Evolutionary conservation across 1,284 basidiomycete species (phyloP).

Genomic region (Trichosporon sp.): DNA sequence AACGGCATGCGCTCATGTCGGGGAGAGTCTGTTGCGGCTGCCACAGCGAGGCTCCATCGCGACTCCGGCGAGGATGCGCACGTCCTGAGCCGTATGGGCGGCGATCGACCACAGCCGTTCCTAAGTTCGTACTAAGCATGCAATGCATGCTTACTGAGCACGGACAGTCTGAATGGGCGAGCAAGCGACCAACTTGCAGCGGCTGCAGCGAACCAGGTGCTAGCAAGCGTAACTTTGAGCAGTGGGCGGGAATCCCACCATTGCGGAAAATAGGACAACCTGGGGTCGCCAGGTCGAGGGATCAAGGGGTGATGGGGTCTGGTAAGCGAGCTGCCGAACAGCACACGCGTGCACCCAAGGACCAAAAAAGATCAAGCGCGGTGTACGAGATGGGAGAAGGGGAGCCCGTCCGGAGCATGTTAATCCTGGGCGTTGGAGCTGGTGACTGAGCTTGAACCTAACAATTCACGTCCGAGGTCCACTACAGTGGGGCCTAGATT

Average conservation of each 20-base stretch:
- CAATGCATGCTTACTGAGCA: slow-evolving; percentile 1
- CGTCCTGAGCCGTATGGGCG: not conserved
- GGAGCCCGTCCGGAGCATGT: not conserved
- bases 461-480: not conserved
- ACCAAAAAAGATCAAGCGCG: slow-evolving; percentile 3
- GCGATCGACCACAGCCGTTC: not conserved
- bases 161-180: not conserved
- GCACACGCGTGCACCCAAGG: not conserved
- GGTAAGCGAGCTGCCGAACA: not conserved
- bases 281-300: not conserved
- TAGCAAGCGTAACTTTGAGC: not conserved
- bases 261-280: not conserved
- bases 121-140: not conserved
- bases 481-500: slow-evolving; percentile 7
- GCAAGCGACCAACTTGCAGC: not conserved
- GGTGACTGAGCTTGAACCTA: not conserved
- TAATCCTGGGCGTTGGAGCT: no score
- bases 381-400: not conserved
- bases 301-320: no score
- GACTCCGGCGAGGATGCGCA: not conserved
- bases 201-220: not conserved
- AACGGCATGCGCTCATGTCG: slow-evolving; percentile 2
- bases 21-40: not conserved
- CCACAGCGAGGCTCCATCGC: no score
- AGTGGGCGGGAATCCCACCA: not conserved